Base-by-base conservation (phyloP, 345 rosid genomes). In the Garcia nutans region DNA sequence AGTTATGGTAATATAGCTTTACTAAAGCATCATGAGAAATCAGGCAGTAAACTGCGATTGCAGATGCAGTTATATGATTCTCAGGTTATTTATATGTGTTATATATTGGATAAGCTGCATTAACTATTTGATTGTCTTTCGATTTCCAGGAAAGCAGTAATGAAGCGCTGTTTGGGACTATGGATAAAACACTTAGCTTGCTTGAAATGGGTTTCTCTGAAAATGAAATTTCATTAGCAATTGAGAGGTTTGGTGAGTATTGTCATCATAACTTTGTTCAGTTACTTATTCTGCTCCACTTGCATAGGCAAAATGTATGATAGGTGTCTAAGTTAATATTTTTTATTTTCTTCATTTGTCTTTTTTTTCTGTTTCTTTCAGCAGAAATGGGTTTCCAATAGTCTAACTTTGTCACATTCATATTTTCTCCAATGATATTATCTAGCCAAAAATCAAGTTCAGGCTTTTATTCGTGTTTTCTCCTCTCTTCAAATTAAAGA, bases 201-300 rank as follows among this genome's bases (percentile, higher is more conserved):
- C 93, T 96, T 78, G 91, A 90, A 79, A 88, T 93, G 95, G 99
- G 99, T 76, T 96, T 93, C 90, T 84, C 97, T 57, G 93, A 89
- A 81, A 81, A 86, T 80, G 92, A 96, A 79, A 82, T 93, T 73
- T 96, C 99, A 76, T 73, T 84, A 77, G 99, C 94, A 26, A 86
- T 95, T 73, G 99, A 95, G 77, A 92, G 85, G 81, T 84, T 86
- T 65, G 97, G 98, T 93, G 69, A 80, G 96, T 79, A 57, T 79
- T 73, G 80, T 41, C 57, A 47, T 70, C 24, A 55, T 8, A 13
- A 28, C 2, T 73, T 77, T 70, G 64, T 22, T 57, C 19, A 28
- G 41, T 26, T 65, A 49, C 19, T 26, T 33, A 70, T 80, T 65
- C 77, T 37, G 10, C 77, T 73, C 55, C 44, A 65, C 22, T 22